Evolutionary conservation across 129 eudicot species (phyloP).

Genomic region (Solidago caesia): DNA sequence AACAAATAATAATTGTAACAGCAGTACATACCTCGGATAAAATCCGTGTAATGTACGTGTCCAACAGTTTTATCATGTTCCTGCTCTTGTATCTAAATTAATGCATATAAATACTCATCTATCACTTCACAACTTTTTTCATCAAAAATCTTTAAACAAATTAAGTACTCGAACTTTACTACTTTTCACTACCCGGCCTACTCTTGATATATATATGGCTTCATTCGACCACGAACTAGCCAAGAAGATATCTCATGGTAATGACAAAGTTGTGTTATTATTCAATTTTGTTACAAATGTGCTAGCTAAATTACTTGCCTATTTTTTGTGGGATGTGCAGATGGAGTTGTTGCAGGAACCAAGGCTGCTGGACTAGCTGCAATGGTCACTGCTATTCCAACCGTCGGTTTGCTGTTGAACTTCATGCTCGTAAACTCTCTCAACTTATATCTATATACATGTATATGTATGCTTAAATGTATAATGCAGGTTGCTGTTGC

Average conservation of each 20-base stretch:
- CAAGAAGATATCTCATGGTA: slow-evolving; percentile 83
- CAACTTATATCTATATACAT: not conserved
- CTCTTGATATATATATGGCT: slow-evolving; percentile 36
- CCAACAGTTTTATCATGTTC: not conserved
- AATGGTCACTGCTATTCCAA: slow-evolving; percentile 81
- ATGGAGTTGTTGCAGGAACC: slow-evolving; percentile 93
- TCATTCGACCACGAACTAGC: slow-evolving; percentile 74
- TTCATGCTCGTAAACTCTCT: not conserved
- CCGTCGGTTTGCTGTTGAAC: slow-evolving; percentile 43
- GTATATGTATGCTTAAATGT: not conserved
- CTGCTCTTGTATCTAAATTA: not conserved
- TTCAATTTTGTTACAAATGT: not conserved
- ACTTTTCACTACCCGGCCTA: not conserved
- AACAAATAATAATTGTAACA: not conserved
- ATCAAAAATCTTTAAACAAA: not conserved
- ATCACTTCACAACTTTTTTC: slow-evolving; percentile 19
- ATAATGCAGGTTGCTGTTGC: slow-evolving; percentile 66
- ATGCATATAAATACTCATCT: slow-evolving; percentile 22
- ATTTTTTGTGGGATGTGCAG: slow-evolving; percentile 33
- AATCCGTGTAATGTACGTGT: not conserved
- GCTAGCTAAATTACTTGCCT: not conserved
- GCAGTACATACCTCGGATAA: not conserved
- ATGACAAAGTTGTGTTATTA: not conserved
- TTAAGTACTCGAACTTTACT: not conserved
- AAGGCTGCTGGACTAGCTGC: slow-evolving; percentile 82